phyloP scores from a whole-genome alignment of 2,329 filamentous ascomycete species.

The Colletotrichum acutatum region DNA sequence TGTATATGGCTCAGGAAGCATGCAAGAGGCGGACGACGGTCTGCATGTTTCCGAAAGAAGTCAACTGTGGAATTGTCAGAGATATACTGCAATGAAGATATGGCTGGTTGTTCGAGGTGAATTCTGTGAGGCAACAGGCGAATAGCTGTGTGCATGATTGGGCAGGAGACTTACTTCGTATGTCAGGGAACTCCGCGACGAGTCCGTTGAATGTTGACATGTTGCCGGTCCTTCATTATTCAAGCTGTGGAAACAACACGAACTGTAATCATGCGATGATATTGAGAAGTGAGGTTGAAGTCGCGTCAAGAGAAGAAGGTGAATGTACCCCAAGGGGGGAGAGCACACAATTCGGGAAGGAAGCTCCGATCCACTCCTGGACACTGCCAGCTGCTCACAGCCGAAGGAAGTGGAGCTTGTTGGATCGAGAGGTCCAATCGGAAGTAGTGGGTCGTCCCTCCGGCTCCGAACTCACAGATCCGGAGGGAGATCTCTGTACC shows the following conservation, averaged over 20 bases:
- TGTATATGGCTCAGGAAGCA: constrained; percentile 95
- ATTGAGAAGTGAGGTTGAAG: neutral
- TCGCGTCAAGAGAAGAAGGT: neutral
- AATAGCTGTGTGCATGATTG: constrained; percentile 1
- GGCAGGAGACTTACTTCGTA: constrained; percentile 65
- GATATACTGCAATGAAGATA: constrained; percentile 1
- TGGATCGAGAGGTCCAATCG: neutral
- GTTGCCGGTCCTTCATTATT: constrained; percentile 9
- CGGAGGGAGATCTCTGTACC: neutral
- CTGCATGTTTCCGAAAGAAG: constrained; percentile 74
- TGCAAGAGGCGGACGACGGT: constrained; percentile 73
- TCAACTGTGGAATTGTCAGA: constrained; percentile 69
- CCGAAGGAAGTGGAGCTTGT: too few species aligned
- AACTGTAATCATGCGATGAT: too few species aligned
- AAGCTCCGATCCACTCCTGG: neutral
- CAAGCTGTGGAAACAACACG: too few species aligned
- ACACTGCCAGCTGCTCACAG: neutral
- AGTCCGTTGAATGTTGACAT: constrained; percentile 86
- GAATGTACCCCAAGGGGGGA: neutral
- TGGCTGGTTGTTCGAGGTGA: constrained; percentile 4
- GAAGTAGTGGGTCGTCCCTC: neutral
- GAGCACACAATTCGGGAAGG: neutral
- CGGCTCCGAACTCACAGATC: neutral
- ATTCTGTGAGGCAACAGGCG: neutral
- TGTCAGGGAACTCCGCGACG: constrained; percentile 81